phyloP scores from a whole-genome alignment of 352 stramenopile species.

The Phytophthora foliorum region DNA sequence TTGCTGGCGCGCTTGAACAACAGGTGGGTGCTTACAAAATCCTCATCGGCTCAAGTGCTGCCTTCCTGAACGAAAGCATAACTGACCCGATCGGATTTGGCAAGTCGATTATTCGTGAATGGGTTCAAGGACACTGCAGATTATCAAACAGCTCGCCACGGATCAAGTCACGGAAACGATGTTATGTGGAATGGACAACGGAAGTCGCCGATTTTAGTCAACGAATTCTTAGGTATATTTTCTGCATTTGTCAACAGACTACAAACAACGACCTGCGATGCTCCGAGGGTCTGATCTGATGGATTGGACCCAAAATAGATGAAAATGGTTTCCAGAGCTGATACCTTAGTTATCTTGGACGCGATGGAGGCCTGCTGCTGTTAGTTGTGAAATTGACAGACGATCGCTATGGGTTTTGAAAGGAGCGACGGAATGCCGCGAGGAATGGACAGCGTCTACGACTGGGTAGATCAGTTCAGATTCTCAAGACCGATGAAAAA shows the following conservation, averaged over 20 bases:
- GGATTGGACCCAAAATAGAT: slow-evolving; percentile 14
- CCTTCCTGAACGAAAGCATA: background rate
- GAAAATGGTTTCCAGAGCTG: slow-evolving; percentile 7
- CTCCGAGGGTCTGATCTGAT: too few species aligned
- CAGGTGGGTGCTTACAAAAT: background rate
- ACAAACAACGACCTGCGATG: too few species aligned
- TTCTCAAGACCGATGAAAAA: slow-evolving; percentile 56
- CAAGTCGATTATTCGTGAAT: background rate
- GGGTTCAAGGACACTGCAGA: background rate
- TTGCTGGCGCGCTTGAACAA: too few species aligned
- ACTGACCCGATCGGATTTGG: background rate
- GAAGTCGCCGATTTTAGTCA: background rate
- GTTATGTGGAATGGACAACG: background rate
- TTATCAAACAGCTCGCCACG: background rate
- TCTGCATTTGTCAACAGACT: background rate
- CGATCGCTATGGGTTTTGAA: slow-evolving; percentile 27
- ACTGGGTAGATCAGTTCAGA: slow-evolving; percentile 54
- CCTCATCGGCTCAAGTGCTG: background rate
- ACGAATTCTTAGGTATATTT: background rate
- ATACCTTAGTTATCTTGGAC: background rate
- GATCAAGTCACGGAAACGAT: background rate
- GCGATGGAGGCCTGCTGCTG: too few species aligned
- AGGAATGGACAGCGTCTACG: slow-evolving; percentile 44
- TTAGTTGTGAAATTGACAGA: slow-evolving; percentile 11
- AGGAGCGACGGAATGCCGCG: slow-evolving; percentile 23